Percentiles rank a stretch among this genome's conserved stretches.
phyloP scores from a whole-genome alignment of 805 yeast species.

The Metschnikowia aberdeeniae region DNA sequence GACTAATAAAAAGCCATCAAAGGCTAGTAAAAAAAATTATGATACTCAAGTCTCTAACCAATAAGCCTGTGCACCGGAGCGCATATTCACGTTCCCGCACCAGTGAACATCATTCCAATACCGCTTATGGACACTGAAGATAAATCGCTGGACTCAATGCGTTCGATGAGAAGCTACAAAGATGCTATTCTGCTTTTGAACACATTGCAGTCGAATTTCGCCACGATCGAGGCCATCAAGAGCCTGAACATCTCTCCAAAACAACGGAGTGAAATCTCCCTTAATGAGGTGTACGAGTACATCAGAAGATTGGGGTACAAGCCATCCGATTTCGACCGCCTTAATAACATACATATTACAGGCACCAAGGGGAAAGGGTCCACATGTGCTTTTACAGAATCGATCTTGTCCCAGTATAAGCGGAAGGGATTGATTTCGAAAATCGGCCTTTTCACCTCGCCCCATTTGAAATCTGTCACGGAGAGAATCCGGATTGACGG shows the following conservation, averaged over 20 bases:
- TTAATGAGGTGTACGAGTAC: conserved; percentile 69
- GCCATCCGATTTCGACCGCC: conserved; percentile 61
- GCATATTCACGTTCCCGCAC: not conserved
- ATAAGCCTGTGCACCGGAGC: no score
- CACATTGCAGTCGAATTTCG: conserved; percentile 85
- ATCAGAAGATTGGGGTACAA: conserved; percentile 37
- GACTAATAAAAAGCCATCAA: no score
- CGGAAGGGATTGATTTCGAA: conserved; percentile 41
- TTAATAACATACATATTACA: conserved; percentile 86
- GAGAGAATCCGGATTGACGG: conserved; percentile 91
- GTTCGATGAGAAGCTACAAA: conserved; percentile 25
- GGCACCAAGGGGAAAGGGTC: conserved; percentile 99
- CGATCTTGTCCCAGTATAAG: conserved; percentile 67
- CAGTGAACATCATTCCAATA: not conserved
- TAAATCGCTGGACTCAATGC: conserved; percentile 16
- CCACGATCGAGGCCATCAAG: conserved; percentile 79
- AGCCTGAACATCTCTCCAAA: conserved; percentile 51
- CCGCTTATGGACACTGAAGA: conserved; percentile 1
- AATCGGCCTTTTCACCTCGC: conserved; percentile 93
- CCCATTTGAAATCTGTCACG: conserved; percentile 88
- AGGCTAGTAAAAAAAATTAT: no score
- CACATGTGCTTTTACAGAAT: conserved; percentile 89
- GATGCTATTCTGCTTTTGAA: conserved; percentile 87
- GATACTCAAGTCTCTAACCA: no score
- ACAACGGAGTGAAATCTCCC: conserved; percentile 57